Evolutionary conservation across 495 filamentous ascomycete genomes (phyloP).

Genomic region (Neurospora sp.): DNA sequence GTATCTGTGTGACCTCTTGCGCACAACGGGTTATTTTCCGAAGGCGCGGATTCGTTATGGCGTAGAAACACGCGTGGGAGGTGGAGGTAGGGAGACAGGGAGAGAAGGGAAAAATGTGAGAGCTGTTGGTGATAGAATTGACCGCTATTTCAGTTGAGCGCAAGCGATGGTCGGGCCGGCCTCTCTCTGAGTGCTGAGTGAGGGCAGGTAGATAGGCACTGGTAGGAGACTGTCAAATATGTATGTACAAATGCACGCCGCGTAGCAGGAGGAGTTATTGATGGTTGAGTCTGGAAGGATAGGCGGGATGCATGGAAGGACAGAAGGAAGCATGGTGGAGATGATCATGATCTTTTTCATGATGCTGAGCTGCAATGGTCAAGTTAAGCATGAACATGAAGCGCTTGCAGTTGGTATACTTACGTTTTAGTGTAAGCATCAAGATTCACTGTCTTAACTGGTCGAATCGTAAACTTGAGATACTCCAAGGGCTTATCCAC

Average conservation of each 20-base stretch:
- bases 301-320: neutral
- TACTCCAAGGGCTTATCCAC: neutral
- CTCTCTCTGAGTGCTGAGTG: neutral
- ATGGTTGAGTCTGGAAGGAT: neutral
- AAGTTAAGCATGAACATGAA: neutral
- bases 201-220: neutral
- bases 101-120: neutral
- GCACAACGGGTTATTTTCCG: neutral
- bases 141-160: neutral
- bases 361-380: neutral
- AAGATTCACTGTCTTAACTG: neutral
- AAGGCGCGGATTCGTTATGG: neutral
- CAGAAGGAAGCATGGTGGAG: neutral
- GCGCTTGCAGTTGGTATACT: neutral
- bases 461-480: neutral
- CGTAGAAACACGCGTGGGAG: neutral
- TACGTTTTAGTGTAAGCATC: neutral
- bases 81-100: neutral
- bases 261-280: neutral
- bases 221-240: neutral
- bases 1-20: neutral
- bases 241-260: neutral
- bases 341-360: neutral
- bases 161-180: neutral
- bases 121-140: neutral